Evolutionary conservation across 257 asterid species (phyloP).

Genomic region (Nicotiana attenuata): DNA sequence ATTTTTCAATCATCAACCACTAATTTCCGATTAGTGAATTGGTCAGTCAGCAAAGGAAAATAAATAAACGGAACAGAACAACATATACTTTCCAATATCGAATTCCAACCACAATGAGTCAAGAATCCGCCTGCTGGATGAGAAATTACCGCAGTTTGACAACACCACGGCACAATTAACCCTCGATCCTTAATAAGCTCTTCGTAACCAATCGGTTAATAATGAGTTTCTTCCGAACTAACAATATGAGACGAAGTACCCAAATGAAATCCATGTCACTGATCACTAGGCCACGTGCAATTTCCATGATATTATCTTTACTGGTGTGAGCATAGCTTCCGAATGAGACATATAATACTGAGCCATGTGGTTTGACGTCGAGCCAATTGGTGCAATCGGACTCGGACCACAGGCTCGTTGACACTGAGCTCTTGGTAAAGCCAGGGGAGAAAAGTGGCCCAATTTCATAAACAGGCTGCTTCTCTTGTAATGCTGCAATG

Average conservation of each 20-base stretch:
- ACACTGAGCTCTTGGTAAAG: slow-evolving; percentile 34
- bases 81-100: slow-evolving; percentile 58
- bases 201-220: slow-evolving; percentile 38
- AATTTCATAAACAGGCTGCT: slow-evolving; percentile 47
- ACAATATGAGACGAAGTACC: slow-evolving; percentile 66
- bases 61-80: slow-evolving; percentile 50
- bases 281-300: slow-evolving; percentile 44
- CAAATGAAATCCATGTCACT: slow-evolving; percentile 52
- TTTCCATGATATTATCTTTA: slow-evolving; percentile 49
- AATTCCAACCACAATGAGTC: slow-evolving; percentile 79
- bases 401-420: slow-evolving; percentile 68
- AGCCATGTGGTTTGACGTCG: slow-evolving; percentile 39
- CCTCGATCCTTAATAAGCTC: slow-evolving; percentile 31
- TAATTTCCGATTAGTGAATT: slow-evolving; percentile 56
- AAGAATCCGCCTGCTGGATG: slow-evolving; percentile 57
- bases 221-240: slow-evolving; percentile 36
- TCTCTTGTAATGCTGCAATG: slow-evolving; percentile 31
- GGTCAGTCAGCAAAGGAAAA: slow-evolving; percentile 60
- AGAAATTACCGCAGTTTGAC: slow-evolving; percentile 50
- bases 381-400: slow-evolving; percentile 67
- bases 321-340: slow-evolving; percentile 70
- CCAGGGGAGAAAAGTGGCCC: slow-evolving; percentile 56
- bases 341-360: slow-evolving; percentile 66
- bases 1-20: slow-evolving; percentile 68
- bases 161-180: slow-evolving; percentile 54